phyloP scores from a whole-genome alignment of 176 grass and related monocot species.

The Panicum miliaceum region DNA sequence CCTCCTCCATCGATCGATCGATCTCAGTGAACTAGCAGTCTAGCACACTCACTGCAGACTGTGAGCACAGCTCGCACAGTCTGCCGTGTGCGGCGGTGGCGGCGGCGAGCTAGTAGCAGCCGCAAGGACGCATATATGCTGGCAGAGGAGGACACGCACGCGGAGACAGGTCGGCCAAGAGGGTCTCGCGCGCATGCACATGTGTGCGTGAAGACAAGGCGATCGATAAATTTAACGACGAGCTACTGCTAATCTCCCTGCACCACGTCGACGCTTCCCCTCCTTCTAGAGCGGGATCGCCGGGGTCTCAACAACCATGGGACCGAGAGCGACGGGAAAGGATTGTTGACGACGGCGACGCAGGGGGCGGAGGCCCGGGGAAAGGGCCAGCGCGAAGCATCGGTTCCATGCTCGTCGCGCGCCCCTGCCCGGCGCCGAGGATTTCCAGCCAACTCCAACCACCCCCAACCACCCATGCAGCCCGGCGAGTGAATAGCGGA shows the following conservation, averaged over 20 bases:
- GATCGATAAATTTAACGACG: background rate
- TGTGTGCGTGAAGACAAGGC: conserved; percentile 44
- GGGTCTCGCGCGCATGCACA: background rate
- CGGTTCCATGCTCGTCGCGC: background rate
- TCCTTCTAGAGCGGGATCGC: conserved; percentile 52
- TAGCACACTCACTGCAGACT: conserved; percentile 14
- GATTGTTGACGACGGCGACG: conserved; percentile 29
- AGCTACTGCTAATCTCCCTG: background rate
- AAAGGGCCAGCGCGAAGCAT: background rate
- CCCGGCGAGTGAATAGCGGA: conserved; percentile 4
- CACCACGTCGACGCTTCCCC: background rate
- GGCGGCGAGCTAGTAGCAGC: background rate
- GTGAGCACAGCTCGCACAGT: conserved; percentile 30
- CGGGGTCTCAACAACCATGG: conserved; percentile 59
- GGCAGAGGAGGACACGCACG: conserved; percentile 14
- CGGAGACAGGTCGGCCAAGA: background rate
- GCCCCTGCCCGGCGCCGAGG: background rate
- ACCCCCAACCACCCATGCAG: conserved; percentile 42
- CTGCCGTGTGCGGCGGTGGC: conserved; percentile 8
- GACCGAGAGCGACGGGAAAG: conserved; percentile 17
- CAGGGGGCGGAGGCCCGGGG: background rate
- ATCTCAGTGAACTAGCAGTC: background rate
- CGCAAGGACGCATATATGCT: conserved; percentile 27
- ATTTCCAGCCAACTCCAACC: conserved; percentile 68
- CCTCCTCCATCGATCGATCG: conserved; percentile 46